Evolutionary conservation across 2,329 filamentous ascomycete genomes (phyloP).

Genomic region (Xylaria sp.): DNA sequence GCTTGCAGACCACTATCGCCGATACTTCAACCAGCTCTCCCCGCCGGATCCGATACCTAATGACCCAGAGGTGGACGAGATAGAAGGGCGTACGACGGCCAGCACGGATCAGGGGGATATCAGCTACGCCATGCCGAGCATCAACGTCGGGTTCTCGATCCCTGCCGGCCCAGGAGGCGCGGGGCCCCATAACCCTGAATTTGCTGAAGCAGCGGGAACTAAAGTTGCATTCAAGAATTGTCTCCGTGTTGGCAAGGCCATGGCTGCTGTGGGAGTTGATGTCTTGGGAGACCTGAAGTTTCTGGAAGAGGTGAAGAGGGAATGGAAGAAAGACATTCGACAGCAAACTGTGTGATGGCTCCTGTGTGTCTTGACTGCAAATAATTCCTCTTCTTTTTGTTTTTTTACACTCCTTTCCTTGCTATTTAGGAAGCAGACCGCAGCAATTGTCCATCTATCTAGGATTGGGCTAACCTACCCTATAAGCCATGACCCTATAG

Average conservation of each 20-base stretch:
- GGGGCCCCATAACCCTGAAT: conserved; percentile 60
- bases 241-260: conserved; percentile 53
- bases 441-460: not conserved
- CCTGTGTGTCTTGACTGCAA: not conserved
- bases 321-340: conserved; percentile 43
- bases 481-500: not conserved
- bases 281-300: conserved; percentile 50
- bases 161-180: conserved; percentile 49
- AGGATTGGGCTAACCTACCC: not conserved
- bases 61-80: conserved; percentile 49
- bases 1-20: conserved; percentile 52
- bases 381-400: not conserved
- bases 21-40: conserved; percentile 50
- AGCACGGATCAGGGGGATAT: conserved; percentile 66
- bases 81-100: conserved; percentile 52
- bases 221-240: conserved; percentile 53
- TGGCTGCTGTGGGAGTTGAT: conserved; percentile 56
- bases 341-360: not conserved
- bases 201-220: conserved; percentile 57
- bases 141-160: conserved; percentile 60
- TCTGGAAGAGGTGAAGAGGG: conserved; percentile 49
- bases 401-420: not conserved
- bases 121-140: conserved; percentile 61
- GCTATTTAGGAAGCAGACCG: not conserved
- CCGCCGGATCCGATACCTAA: conserved; percentile 43